Conservation (phyloP, 495 filamentous ascomycete species). For the Penicillium longicatenatum region DNA sequence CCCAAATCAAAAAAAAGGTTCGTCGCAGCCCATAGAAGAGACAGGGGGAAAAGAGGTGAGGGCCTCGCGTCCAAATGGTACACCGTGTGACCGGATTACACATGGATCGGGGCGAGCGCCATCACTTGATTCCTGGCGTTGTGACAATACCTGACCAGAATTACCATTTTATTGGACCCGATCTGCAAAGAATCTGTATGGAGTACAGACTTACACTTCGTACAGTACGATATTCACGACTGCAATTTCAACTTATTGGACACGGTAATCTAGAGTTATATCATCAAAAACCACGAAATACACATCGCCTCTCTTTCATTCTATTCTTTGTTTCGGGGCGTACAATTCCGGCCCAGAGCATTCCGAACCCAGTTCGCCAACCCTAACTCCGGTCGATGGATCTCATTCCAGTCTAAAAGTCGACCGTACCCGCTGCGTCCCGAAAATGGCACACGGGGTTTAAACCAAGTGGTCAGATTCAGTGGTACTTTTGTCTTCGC, state of each 20-base stretch:
- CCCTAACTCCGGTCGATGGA: conserved; percentile 24
- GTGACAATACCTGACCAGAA: conserved; percentile 9
- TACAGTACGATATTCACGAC: neutral
- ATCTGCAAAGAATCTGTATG: conserved; percentile 6
- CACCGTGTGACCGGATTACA: conserved; percentile 9
- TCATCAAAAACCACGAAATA: neutral
- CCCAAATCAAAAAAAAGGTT: conserved; percentile 13
- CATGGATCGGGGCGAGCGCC: neutral
- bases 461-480: neutral
- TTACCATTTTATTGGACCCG: conserved; percentile 6
- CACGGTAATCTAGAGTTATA: neutral
- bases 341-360: conserved; percentile 3
- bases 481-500: neutral
- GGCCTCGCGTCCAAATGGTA: conserved; percentile 6
- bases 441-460: conserved; percentile 24
- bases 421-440: conserved; percentile 23
- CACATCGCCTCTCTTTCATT: neutral
- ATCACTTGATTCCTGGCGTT: neutral
- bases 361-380: conserved; percentile 10
- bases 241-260: neutral
- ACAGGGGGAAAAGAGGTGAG: conserved; percentile 5
- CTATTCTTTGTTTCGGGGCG: conserved; percentile 1
- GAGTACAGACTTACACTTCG: conserved; percentile 3
- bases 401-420: conserved; percentile 23
- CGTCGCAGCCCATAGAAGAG: conserved; percentile 9